phyloP scores from a whole-genome alignment of 2,329 filamentous ascomycete species.

The Cladophialophora yegresii region DNA sequence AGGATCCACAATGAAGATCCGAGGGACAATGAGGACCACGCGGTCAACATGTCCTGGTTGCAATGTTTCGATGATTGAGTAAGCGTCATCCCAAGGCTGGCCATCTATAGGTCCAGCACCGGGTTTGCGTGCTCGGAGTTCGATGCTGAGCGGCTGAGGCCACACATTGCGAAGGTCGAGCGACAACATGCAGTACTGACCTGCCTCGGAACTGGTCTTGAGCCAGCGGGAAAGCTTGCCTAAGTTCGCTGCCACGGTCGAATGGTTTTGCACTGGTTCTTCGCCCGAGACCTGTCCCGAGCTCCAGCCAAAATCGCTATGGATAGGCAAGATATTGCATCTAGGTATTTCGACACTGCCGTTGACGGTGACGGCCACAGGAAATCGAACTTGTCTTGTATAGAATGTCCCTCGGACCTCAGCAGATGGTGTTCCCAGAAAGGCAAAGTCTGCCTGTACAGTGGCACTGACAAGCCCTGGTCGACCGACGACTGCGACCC shows the following conservation, averaged over 20 bases:
- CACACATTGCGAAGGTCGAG: conserved; percentile 87
- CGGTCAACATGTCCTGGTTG: conserved; percentile 67
- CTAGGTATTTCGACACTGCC: conserved; percentile 80
- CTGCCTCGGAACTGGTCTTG: conserved; percentile 39
- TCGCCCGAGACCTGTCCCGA: conserved; percentile 38
- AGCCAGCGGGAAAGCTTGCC: conserved; percentile 24
- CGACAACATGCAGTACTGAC: conserved; percentile 74
- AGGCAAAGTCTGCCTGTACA: conserved; percentile 83
- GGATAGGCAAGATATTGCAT: conserved; percentile 75
- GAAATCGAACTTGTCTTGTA: conserved; percentile 77
- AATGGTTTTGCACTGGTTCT: conserved; percentile 24
- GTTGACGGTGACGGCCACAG: conserved; percentile 86
- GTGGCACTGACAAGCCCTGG: conserved; percentile 76
- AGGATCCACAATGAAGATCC: conserved; percentile 74
- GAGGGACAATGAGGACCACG: conserved; percentile 72
- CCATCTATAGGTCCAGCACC: conserved; percentile 18
- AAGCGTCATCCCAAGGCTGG: conserved; percentile 30
- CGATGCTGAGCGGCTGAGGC: conserved; percentile 74
- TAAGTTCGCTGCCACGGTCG: neutral
- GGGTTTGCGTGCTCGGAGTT: conserved; percentile 53
- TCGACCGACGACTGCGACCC: conserved; percentile 83
- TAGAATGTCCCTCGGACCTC: conserved; percentile 74
- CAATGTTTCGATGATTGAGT: conserved; percentile 50
- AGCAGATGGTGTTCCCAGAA: conserved; percentile 69
- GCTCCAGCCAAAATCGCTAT: conserved; percentile 67